These are phyloP conservation scores for Huntiella abstrusa DNA, from an alignment of 2,329 filamentous ascomycete genomes.

Conservation along the genomic window DNA sequence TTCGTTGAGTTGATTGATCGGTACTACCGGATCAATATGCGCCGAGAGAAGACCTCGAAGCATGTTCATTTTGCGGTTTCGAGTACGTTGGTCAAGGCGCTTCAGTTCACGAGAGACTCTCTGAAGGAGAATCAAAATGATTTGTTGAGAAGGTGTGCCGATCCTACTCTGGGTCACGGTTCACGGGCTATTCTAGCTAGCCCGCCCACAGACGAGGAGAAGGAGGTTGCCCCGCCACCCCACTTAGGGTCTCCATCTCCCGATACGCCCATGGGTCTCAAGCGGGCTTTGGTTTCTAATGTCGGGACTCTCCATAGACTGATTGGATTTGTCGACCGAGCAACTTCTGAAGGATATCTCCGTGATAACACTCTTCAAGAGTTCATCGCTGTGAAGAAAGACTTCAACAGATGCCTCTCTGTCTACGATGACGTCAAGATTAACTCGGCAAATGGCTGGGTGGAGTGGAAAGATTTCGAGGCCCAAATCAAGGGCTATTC, in stretches of 20 bases:
- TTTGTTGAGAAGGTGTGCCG: slow-evolving; percentile 2
- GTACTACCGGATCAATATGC: slow-evolving; percentile 5
- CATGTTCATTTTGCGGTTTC: slow-evolving; percentile 1
- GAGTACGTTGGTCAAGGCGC: not conserved
- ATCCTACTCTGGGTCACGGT: not conserved
- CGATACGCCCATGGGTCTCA: slow-evolving; percentile 2
- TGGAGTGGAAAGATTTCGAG: slow-evolving; percentile 8
- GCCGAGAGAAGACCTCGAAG: not conserved
- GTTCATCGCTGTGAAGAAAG: slow-evolving; percentile 2
- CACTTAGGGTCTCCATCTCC: not conserved
- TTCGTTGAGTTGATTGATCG: slow-evolving; percentile 7
- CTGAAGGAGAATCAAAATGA: slow-evolving; percentile 7
- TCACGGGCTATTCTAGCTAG: no score
- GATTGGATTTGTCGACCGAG: slow-evolving; percentile 4
- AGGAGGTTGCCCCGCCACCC: no score
- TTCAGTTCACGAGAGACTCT: not conserved
- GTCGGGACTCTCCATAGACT: slow-evolving; percentile 16
- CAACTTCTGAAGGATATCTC: slow-evolving; percentile 4
- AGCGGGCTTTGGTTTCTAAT: slow-evolving; percentile 1
- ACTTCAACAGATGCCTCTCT: slow-evolving; percentile 1
- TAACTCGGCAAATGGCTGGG: slow-evolving; percentile 5
- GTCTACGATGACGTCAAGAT: slow-evolving; percentile 5
- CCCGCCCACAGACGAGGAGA: no score
- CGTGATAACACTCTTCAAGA: slow-evolving; percentile 2
- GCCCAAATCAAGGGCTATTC: not conserved